Conservation (phyloP, 1,284 basidiomycete species). For the Fistulina hepatica region DNA sequence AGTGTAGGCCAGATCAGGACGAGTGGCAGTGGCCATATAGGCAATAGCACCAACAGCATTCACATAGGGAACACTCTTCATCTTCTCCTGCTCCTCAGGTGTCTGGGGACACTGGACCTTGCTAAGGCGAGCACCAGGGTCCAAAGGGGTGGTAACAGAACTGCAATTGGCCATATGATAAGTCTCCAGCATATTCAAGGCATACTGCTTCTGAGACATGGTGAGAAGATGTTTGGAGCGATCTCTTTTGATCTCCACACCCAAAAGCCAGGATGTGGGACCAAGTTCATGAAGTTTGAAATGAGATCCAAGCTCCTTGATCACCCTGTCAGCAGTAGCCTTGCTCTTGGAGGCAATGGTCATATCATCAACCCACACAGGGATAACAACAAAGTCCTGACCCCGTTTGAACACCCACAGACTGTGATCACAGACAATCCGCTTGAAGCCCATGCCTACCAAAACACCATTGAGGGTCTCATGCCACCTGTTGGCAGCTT, state of each 20-base stretch:
- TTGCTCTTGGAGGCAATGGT: constrained; percentile 14
- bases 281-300: constrained; percentile 29
- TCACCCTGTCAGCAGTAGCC: constrained; percentile 13
- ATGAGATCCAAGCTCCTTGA: constrained; percentile 17
- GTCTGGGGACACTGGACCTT: constrained; percentile 14
- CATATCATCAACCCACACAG: constrained; percentile 17
- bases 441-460: constrained; percentile 14
- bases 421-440: constrained; percentile 14
- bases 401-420: constrained; percentile 18
- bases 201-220: constrained; percentile 26
- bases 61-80: constrained; percentile 20
- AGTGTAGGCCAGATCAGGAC: constrained; percentile 20
- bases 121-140: constrained; percentile 14
- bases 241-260: constrained; percentile 26
- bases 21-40: constrained; percentile 25
- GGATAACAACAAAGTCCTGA: constrained; percentile 15
- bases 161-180: constrained; percentile 23
- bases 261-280: constrained; percentile 23
- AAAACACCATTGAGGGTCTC: constrained; percentile 14
- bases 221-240: constrained; percentile 15
- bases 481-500: constrained; percentile 20
- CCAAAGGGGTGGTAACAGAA: constrained; percentile 25
- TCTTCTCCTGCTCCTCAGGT: constrained; percentile 13
- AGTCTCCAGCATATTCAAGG: constrained; percentile 22
- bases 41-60: constrained; percentile 23